Evolutionary conservation across 2,329 filamentous ascomycete genomes (phyloP).

Genomic region (Talaromyces sp.): DNA sequence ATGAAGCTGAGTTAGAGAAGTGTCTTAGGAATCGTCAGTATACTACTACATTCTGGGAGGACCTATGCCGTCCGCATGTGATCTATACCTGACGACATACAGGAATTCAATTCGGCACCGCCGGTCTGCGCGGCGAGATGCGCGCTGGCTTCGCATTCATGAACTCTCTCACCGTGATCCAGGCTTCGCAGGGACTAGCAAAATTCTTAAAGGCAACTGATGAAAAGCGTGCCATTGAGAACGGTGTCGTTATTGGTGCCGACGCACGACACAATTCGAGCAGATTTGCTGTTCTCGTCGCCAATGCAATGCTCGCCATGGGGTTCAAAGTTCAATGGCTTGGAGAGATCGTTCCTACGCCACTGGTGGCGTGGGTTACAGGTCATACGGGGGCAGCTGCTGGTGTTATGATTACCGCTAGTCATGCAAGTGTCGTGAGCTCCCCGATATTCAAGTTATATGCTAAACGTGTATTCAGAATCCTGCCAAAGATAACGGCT

Average conservation of each 20-base stretch:
- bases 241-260: slow-evolving; percentile 58
- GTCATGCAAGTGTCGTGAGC: slow-evolving; percentile 43
- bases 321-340: slow-evolving; percentile 59
- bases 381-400: slow-evolving; percentile 52
- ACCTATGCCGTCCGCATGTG: background rate
- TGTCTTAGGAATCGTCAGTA: slow-evolving; percentile 49
- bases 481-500: slow-evolving; percentile 39
- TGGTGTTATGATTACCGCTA: slow-evolving; percentile 64
- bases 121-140: slow-evolving; percentile 62
- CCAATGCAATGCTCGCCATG: slow-evolving; percentile 57
- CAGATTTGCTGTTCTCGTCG: slow-evolving; percentile 58
- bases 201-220: slow-evolving; percentile 53
- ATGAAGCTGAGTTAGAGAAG: slow-evolving; percentile 49
- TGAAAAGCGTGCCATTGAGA: slow-evolving; percentile 36
- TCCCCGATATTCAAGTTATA: background rate
- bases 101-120: slow-evolving; percentile 60
- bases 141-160: slow-evolving; percentile 61
- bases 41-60: background rate
- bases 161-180: slow-evolving; percentile 58
- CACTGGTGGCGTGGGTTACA: slow-evolving; percentile 60
- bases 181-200: slow-evolving; percentile 63
- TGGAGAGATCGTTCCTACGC: slow-evolving; percentile 55
- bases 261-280: slow-evolving; percentile 62
- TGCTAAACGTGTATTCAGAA: background rate
- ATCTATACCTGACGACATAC: background rate